Conservation (phyloP, 805 yeast genomes). For the Candida verbasci region DNA sequence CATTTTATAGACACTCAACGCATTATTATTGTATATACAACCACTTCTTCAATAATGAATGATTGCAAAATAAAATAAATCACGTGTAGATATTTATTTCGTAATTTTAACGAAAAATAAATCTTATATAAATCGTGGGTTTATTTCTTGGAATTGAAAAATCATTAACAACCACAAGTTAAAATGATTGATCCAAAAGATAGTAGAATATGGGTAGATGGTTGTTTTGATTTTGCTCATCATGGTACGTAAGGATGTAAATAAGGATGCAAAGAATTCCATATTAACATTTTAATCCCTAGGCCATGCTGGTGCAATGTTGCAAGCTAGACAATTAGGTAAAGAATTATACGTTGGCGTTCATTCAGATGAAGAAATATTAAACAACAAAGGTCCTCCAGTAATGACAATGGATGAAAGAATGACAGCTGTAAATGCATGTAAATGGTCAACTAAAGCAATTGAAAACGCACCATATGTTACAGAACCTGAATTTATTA, state of each 20-base stretch:
- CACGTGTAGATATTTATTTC: no score
- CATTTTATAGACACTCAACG: no score
- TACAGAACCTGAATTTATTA: constrained; percentile 79
- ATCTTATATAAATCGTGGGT: constrained; percentile 1
- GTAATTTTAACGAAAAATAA: no score
- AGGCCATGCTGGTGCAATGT: constrained; percentile 90
- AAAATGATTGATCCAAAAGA: constrained; percentile 14
- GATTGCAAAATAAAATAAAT: no score
- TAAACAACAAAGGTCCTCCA: constrained; percentile 83
- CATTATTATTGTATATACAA: no score
- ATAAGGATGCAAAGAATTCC: no score
- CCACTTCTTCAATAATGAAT: no score
- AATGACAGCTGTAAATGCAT: constrained; percentile 77
- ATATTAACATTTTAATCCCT: neutral
- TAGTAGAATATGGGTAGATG: constrained; percentile 80
- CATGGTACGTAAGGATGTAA: constrained; percentile 54
- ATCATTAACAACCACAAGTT: no score
- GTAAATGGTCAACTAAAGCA: constrained; percentile 79
- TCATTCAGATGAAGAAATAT: constrained; percentile 86
- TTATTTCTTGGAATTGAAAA: no score
- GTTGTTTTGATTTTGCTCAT: constrained; percentile 96
- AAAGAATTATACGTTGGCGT: constrained; percentile 77
- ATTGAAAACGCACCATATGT: constrained; percentile 88
- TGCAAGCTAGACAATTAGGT: constrained; percentile 87
- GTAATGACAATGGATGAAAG: constrained; percentile 86